phyloP scores from a whole-genome alignment of 139 green algal genomes.

The Closterium sp. region DNA sequence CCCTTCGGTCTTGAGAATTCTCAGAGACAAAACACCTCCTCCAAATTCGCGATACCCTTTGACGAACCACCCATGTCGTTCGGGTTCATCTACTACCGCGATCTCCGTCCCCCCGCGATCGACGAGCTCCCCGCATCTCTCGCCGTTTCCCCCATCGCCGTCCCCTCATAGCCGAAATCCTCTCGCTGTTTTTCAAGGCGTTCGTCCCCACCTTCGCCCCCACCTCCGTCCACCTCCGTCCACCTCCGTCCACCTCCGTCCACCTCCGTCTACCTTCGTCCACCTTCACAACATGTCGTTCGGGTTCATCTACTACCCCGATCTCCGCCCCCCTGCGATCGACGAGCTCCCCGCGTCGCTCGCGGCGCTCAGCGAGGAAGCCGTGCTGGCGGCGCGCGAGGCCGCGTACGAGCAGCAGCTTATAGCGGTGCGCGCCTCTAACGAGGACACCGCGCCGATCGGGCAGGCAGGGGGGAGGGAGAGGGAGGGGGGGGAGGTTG shows the following conservation, averaged over 20 bases:
- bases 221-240: too few relatives aligned
- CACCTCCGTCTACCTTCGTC: neutral
- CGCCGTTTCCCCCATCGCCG: too few relatives aligned
- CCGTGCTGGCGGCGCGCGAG: neutral
- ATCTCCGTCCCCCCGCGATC: too few relatives aligned
- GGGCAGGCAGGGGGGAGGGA: neutral
- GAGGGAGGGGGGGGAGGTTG: neutral
- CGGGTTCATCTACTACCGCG: too few relatives aligned
- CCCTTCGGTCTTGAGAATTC: too few relatives aligned
- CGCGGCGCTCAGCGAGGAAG: conserved; percentile 1
- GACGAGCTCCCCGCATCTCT: too few relatives aligned
- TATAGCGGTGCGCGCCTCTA: neutral
- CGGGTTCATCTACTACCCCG: conserved; percentile 7
- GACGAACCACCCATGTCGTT: neutral
- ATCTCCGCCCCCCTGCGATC: neutral
- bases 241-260: neutral
- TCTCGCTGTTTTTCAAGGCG: too few relatives aligned
- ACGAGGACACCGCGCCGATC: neutral
- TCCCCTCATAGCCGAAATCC: too few relatives aligned
- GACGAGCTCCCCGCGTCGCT: neutral
- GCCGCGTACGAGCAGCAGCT: conserved; percentile 10
- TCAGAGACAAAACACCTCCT: too few relatives aligned
- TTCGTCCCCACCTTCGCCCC: too few relatives aligned
- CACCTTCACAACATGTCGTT: too few relatives aligned
- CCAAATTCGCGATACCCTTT: neutral